Base-by-base conservation (phyloP, 2,329 filamentous ascomycete species). In the Xylaria sp. region DNA sequence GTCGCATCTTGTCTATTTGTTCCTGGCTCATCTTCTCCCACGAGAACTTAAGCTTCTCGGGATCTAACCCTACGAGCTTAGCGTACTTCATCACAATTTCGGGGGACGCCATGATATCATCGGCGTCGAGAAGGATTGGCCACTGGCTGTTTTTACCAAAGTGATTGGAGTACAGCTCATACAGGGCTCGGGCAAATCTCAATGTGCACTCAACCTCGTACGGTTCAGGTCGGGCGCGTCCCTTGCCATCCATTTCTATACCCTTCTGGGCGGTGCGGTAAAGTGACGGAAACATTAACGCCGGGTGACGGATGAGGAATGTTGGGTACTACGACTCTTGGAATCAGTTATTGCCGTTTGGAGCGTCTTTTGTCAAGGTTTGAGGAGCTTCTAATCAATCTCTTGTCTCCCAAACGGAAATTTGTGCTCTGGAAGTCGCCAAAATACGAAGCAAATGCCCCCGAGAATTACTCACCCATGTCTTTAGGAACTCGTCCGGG, bases 261-360 rank as follows among this genome's bases (percentile, higher is more conserved):
- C 43, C 66, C 10, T 20, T 28, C 12, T 12, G 57, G 1, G 63
- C 60, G 18, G 68, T 72, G 45, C 70, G 70, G 50, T 63, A 71
- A 2, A 71, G 59, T 10, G 70, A 72, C 4, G 70, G 62, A 15
- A 72, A 20, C 68, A 65, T 60, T 55, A 70, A 43, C n/a, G 68
- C 70, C 3, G 70, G 70, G 43, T 72, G 70, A 10, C 70, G 70
- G 46, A 72, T 70, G n/a, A 72, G 66, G 25, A 72, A 63, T 1
- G 70, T 71, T 9, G 70, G 70, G 15, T 66, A 30, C 64, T n/a
- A n/a, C n/a, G n/a, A n/a, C n/a, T n/a, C n/a, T n/a, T n/a, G n/a
- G n/a, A n/a, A n/a, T n/a, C n/a, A n/a, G n/a, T n/a, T n/a, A n/a
- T n/a, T n/a, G n/a, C n/a, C n/a, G n/a, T n/a, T n/a, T n/a, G n/a